Conservation (phyloP, 2,329 filamentous ascomycete genomes). For the Colletotrichum echinochloae region DNA sequence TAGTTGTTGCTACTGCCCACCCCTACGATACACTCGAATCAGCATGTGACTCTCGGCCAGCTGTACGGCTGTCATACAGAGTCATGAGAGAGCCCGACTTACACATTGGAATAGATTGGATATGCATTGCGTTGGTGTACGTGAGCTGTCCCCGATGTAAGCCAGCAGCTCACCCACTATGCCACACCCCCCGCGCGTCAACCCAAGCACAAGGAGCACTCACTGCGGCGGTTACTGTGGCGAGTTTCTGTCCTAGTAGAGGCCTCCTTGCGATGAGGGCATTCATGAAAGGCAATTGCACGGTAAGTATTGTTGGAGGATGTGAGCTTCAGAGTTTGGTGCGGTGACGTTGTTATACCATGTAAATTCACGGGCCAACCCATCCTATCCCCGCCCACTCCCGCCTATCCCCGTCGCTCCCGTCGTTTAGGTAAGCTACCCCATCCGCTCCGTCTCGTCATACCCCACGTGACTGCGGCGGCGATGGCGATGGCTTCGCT, state of each 20-base stretch:
- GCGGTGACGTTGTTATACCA: constrained; percentile 38
- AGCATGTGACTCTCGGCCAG: constrained; percentile 37
- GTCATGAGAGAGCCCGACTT: constrained; percentile 52
- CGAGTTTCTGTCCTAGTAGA: constrained; percentile 49
- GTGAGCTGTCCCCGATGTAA: constrained; percentile 49
- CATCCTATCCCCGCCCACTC: not conserved
- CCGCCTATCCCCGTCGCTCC: not conserved
- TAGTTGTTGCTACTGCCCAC: constrained; percentile 85
- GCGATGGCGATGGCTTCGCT: not conserved
- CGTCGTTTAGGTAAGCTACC: not conserved
- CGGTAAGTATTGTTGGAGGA: not conserved
- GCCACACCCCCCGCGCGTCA: no score
- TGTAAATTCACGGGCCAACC: constrained; percentile 18
- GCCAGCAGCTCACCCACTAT: not conserved
- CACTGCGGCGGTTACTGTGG: constrained; percentile 47
- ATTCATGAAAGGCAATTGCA: constrained; percentile 54
- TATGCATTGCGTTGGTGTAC: constrained; percentile 76
- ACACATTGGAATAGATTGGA: constrained; percentile 92
- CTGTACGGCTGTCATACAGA: no score
- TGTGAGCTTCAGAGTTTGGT: not conserved
- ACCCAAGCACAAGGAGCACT: constrained; percentile 38
- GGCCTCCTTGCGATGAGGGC: constrained; percentile 53
- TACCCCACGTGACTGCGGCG: constrained; percentile 26
- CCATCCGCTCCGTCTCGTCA: constrained; percentile 12
- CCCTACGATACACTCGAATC: constrained; percentile 61